Evolutionary conservation across 441 rosid species (phyloP).

Genomic region (Eutrema salsugineum): DNA sequence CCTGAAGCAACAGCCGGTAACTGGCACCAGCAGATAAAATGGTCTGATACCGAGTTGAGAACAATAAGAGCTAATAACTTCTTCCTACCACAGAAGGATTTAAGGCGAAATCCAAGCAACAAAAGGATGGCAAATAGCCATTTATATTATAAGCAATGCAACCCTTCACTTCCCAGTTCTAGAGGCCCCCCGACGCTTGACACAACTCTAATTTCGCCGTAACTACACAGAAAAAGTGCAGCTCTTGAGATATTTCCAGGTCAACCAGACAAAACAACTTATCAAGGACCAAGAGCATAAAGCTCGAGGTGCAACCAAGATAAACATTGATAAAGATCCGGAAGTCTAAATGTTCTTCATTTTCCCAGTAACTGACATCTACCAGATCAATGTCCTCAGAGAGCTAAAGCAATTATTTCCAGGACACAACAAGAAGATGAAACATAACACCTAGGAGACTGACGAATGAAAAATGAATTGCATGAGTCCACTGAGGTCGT

Average conservation of each 20-base stretch:
- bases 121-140: constrained; percentile 36
- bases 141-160: constrained; percentile 16
- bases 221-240: constrained; percentile 16
- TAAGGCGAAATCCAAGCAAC: constrained; percentile 24
- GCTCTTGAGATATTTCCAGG: constrained; percentile 6
- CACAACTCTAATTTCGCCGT: constrained; percentile 20
- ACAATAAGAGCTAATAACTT: not conserved
- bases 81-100: constrained; percentile 34
- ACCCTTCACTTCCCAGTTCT: constrained; percentile 18
- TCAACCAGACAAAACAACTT: not conserved
- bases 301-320: not conserved
- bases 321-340: not conserved
- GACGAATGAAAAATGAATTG: not conserved
- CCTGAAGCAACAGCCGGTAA: constrained; percentile 13
- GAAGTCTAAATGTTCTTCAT: not conserved
- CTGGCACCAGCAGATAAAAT: constrained; percentile 6
- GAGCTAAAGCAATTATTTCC: constrained; percentile 3
- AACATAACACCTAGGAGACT: constrained; percentile 4
- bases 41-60: not conserved
- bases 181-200: constrained; percentile 3
- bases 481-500: not conserved
- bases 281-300: not conserved
- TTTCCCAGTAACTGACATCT: not conserved
- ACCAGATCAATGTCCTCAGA: not conserved
- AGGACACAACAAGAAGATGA: constrained; percentile 1